These are phyloP conservation scores for Salix koriyanagi DNA, from an alignment of 345 rosid species.

Conservation along the genomic window DNA sequence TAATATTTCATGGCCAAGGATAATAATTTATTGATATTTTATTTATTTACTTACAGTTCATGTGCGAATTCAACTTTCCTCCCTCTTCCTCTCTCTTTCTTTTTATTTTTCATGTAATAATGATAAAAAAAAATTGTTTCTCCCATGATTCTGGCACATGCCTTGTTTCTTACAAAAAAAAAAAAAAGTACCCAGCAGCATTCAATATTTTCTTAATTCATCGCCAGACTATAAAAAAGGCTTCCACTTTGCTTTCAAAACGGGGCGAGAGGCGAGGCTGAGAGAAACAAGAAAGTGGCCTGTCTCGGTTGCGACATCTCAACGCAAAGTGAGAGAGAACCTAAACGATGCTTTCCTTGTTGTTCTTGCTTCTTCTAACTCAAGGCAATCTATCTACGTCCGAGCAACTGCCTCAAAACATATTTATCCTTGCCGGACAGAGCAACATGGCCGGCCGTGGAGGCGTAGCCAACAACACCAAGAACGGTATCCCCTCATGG, in stretches of 20 bases:
- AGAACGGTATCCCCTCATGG: conserved; percentile 13
- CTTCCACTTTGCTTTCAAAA: not conserved
- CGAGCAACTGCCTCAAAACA: conserved; percentile 9
- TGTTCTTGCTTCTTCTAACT: not conserved
- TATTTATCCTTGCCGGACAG: conserved; percentile 30
- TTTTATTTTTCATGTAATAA: no score
- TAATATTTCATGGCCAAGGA: no score
- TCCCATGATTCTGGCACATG: no score
- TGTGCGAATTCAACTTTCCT: no score
- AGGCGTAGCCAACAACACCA: conserved; percentile 14
- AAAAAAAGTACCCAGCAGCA: not conserved
- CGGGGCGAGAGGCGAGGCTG: not conserved
- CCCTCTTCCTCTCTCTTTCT: no score
- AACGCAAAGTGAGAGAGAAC: not conserved
- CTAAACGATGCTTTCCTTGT: conserved; percentile 9
- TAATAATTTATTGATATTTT: no score
- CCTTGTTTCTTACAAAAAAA: not conserved
- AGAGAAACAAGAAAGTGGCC: not conserved
- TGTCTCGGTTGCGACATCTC: not conserved
- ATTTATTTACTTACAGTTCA: no score
- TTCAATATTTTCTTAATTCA: not conserved
- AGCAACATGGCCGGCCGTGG: conserved; percentile 39
- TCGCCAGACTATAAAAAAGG: not conserved
- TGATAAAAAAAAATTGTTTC: no score
- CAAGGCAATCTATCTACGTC: not conserved